Conservation (phyloP, 148 eudicot genomes). For the Silene conica region DNA sequence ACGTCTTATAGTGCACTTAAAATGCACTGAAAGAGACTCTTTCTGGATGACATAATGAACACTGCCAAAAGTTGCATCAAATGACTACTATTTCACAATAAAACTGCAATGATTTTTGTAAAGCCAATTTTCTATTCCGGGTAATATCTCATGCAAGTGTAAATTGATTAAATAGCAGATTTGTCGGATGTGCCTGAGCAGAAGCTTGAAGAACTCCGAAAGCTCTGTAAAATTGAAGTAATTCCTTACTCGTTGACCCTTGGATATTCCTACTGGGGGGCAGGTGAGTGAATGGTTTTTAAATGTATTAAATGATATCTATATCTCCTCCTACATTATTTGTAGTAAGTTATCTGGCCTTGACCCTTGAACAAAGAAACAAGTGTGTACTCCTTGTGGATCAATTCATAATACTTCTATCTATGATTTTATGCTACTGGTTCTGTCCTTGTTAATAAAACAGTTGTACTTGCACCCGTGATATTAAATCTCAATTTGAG, state of each 20-base stretch:
- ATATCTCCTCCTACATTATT: not conserved
- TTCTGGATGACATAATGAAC: not conserved
- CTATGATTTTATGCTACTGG: too few relatives aligned
- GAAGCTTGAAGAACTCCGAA: constrained; percentile 67
- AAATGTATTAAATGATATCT: not conserved
- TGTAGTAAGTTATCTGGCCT: not conserved
- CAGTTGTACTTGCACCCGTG: too few relatives aligned
- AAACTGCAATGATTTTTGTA: too few relatives aligned
- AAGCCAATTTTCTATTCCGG: not conserved
- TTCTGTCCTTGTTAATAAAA: too few relatives aligned
- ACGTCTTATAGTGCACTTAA: too few relatives aligned
- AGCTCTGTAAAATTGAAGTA: constrained; percentile 62
- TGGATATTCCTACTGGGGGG: constrained; percentile 92
- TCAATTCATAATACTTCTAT: too few relatives aligned
- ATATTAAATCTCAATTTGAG: too few relatives aligned
- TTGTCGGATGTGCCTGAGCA: constrained; percentile 68
- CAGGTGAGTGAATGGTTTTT: constrained; percentile 50
- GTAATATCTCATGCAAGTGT: constrained; percentile 8
- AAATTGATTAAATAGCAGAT: constrained; percentile 41
- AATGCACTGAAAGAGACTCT: too few relatives aligned
- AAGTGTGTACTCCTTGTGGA: too few relatives aligned
- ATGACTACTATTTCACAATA: too few relatives aligned
- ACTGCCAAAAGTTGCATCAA: too few relatives aligned
- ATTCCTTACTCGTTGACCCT: constrained; percentile 80
- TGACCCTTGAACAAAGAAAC: too few relatives aligned